Evolutionary conservation across 2,329 filamentous ascomycete species (phyloP).

Genomic region (Phaeosphaeria sp.): DNA sequence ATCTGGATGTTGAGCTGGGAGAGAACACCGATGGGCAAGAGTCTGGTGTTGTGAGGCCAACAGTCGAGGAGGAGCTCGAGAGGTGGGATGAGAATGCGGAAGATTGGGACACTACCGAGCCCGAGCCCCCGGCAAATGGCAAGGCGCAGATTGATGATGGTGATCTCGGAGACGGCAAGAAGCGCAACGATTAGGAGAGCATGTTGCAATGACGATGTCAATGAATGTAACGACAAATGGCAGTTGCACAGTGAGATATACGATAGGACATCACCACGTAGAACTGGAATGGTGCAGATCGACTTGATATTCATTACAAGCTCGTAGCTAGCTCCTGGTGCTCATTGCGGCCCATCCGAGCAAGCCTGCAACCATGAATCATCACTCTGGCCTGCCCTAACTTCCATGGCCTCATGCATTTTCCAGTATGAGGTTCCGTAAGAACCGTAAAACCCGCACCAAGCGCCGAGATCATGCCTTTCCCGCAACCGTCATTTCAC

Average conservation of each 20-base stretch:
- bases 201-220: slow-evolving; percentile 16
- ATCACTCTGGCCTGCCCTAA: slow-evolving; percentile 38
- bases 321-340: slow-evolving; percentile 43
- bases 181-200: slow-evolving; percentile 50
- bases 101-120: slow-evolving; percentile 69
- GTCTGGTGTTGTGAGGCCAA: slow-evolving; percentile 62
- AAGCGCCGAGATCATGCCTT: slow-evolving; percentile 44
- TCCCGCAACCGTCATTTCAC: slow-evolving; percentile 18
- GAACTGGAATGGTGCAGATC: slow-evolving; percentile 30
- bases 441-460: slow-evolving; percentile 44
- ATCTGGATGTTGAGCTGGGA: slow-evolving; percentile 76
- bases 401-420: slow-evolving; percentile 45
- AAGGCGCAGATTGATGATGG: slow-evolving; percentile 34
- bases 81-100: slow-evolving; percentile 91
- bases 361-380: slow-evolving; percentile 41
- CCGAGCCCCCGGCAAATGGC: slow-evolving; percentile 32
- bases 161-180: slow-evolving; percentile 48
- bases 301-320: slow-evolving; percentile 47
- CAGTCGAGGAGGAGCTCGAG: slow-evolving; percentile 82
- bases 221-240: slow-evolving; percentile 8
- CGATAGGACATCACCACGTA: slow-evolving; percentile 6
- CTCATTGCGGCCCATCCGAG: slow-evolving; percentile 33
- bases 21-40: slow-evolving; percentile 66
- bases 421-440: slow-evolving; percentile 44
- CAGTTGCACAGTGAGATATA: background rate